A percentile compares a stretch with the other conserved stretches of the same genome.
These are phyloP conservation scores for Penicillium herquei DNA, from an alignment of 495 filamentous ascomycete genomes.

Conservation along the genomic window DNA sequence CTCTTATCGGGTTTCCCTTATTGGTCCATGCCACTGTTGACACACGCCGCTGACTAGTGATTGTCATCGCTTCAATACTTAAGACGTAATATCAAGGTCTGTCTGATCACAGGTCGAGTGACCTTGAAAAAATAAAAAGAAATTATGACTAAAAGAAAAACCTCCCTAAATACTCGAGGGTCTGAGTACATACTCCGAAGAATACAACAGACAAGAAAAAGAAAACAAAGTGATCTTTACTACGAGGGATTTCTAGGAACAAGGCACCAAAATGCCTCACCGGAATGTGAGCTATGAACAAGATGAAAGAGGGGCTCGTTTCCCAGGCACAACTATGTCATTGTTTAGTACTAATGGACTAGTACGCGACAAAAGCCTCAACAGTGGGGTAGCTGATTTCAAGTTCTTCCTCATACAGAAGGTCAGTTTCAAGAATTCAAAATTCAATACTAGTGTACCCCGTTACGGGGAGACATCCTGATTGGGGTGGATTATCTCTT, in stretches of 20 bases:
- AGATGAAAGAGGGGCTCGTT: no score
- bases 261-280: constrained; percentile 18
- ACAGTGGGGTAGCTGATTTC: no score
- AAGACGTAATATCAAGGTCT: constrained; percentile 1
- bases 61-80: constrained; percentile 6
- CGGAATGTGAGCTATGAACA: constrained; percentile 10
- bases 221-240: neutral
- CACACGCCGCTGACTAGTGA: constrained; percentile 38
- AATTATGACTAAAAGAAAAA: neutral
- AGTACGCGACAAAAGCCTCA: no score
- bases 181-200: neutral
- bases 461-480: no score
- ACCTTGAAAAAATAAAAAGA: no score
- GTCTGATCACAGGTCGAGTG: neutral
- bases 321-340: no score
- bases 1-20: constrained; percentile 33
- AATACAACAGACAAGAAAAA: neutral
- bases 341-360: no score
- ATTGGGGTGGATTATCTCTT: neutral
- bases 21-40: constrained; percentile 31
- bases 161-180: neutral
- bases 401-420: neutral
- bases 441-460: neutral
- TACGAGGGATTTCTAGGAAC: constrained; percentile 6
- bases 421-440: neutral